These are phyloP conservation scores for Aegilops speltoides DNA, from an alignment of 176 grass and related monocot genomes.

Conservation along the genomic window DNA sequence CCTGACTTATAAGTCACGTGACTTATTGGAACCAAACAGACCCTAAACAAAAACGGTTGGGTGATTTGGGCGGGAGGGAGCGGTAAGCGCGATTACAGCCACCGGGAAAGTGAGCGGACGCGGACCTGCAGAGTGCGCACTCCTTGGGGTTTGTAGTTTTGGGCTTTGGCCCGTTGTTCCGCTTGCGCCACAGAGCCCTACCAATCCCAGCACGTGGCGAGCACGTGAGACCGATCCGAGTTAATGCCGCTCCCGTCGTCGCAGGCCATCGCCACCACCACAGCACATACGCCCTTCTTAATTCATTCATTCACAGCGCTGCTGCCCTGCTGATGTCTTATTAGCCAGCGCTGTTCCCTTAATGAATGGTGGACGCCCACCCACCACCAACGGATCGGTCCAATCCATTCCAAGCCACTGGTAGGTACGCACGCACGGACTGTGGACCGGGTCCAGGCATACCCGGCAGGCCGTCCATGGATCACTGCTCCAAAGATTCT, in stretches of 20 bases:
- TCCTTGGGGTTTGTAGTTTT: constrained; percentile 46
- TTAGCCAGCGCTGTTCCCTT: background rate
- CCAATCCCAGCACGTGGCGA: constrained; percentile 37
- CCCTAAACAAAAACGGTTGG: background rate
- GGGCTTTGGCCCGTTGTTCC: constrained; percentile 1
- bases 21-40: too few relatives aligned
- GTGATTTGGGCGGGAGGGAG: constrained; percentile 35
- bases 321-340: constrained; percentile 25
- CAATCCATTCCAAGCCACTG: background rate
- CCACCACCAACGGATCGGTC: background rate
- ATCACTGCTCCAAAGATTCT: constrained; percentile 37
- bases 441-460: background rate
- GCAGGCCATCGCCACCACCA: background rate
- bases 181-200: constrained; percentile 12
- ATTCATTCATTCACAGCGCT: constrained; percentile 17
- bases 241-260: constrained; percentile 21
- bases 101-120: constrained; percentile 33
- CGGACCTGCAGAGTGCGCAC: background rate
- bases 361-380: constrained; percentile 29
- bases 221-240: constrained; percentile 39
- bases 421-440: background rate
- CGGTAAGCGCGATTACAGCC: constrained; percentile 12
- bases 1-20: too few relatives aligned
- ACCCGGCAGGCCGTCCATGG: background rate
- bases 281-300: background rate